A percentile compares a stretch with the other conserved stretches of the same genome.
phyloP scores from a whole-genome alignment of 768 basidiomycete species.

The Suillus americanus region DNA sequence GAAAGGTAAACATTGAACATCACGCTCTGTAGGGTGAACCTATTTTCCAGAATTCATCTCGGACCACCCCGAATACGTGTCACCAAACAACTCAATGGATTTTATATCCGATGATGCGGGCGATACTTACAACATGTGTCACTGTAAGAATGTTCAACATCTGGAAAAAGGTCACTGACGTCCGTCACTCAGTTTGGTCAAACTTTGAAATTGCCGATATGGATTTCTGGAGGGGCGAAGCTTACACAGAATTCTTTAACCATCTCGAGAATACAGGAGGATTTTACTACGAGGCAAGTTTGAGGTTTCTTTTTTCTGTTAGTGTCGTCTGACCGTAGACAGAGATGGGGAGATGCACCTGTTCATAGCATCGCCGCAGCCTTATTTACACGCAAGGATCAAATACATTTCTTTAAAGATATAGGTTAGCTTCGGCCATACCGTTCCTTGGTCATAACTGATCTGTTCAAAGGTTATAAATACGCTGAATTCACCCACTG shows the following conservation, averaged over 20 bases:
- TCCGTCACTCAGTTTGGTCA: constrained; percentile 68
- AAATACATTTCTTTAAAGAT: constrained; percentile 94
- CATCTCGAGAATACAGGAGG: constrained; percentile 78
- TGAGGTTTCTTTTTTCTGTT: not conserved
- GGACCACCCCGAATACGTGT: constrained; percentile 53
- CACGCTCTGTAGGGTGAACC: constrained; percentile 34
- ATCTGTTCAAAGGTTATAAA: constrained; percentile 49
- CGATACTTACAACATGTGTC: constrained; percentile 62
- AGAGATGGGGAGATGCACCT: constrained; percentile 94
- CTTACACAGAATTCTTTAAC: constrained; percentile 82
- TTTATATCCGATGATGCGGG: constrained; percentile 71
- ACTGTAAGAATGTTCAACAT: constrained; percentile 41
- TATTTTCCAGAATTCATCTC: constrained; percentile 53
- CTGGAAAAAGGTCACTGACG: not conserved
- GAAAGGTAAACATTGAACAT: constrained; percentile 45
- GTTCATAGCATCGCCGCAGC: constrained; percentile 90
- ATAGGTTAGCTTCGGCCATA: constrained; percentile 47
- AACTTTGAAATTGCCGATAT: constrained; percentile 91
- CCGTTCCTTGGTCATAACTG: constrained; percentile 6
- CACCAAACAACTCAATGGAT: constrained; percentile 56
- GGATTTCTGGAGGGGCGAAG: constrained; percentile 81
- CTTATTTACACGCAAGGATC: constrained; percentile 82
- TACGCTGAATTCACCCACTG: constrained; percentile 96
- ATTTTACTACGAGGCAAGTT: constrained; percentile 80
- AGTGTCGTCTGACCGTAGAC: constrained; percentile 5